A percentile compares a stretch with the other conserved stretches of the same genome.
phyloP scores from a whole-genome alignment of 441 rosid genomes.

The Macaranga tanarius region DNA sequence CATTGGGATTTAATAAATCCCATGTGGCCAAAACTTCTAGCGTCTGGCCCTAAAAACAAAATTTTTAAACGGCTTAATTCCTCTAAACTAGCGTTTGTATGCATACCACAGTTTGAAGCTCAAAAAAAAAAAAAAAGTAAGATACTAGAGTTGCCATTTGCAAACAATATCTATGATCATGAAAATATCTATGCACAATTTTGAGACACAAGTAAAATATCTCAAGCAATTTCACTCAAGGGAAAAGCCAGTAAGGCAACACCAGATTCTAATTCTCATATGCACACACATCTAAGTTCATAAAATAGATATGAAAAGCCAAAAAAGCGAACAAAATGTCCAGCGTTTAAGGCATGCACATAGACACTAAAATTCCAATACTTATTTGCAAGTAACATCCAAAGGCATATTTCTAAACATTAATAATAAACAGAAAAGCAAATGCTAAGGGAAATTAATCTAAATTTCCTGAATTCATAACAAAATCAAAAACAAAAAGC shows the following conservation, averaged over 20 bases:
- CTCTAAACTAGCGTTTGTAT: neutral
- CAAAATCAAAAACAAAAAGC: slow-evolving; percentile 9
- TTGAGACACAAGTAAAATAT: neutral
- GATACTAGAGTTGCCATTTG: slow-evolving; percentile 3
- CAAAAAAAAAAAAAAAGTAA: slow-evolving; percentile 7
- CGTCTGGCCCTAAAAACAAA: neutral
- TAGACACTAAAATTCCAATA: neutral
- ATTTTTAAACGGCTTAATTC: no score
- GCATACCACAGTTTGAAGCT: neutral
- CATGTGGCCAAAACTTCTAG: neutral
- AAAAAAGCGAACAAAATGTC: slow-evolving; percentile 11
- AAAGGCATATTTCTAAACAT: slow-evolving; percentile 3
- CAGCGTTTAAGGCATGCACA: slow-evolving; percentile 20
- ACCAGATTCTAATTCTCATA: neutral
- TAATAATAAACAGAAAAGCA: slow-evolving; percentile 8
- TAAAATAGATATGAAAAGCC: slow-evolving; percentile 15
- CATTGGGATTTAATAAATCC: neutral
- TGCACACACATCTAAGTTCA: neutral
- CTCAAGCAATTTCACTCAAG: neutral
- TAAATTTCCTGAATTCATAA: neutral
- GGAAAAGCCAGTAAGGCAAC: neutral
- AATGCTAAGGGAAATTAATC: slow-evolving; percentile 3
- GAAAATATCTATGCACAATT: neutral
- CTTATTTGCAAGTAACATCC: neutral
- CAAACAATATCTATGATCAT: slow-evolving; percentile 1